Conservation (phyloP, 495 filamentous ascomycete species). For the Neurospora cerealis region DNA sequence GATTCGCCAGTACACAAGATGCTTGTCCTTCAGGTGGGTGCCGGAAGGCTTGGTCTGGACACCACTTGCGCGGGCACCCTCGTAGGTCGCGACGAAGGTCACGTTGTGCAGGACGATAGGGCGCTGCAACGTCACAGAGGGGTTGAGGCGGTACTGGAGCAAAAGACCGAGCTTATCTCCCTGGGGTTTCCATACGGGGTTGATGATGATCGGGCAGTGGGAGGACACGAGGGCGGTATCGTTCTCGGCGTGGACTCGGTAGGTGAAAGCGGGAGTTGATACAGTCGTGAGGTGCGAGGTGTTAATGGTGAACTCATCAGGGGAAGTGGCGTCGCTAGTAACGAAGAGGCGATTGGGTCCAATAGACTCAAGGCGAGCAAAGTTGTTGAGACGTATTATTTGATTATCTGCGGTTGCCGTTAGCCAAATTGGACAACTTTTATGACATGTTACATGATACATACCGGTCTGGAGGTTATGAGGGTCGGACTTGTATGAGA, state of each 20-base stretch:
- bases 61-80: slow-evolving; percentile 50
- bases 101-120: slow-evolving; percentile 69
- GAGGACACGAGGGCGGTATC: slow-evolving; percentile 45
- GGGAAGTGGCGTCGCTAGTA: slow-evolving; percentile 45
- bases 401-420: slow-evolving; percentile 34
- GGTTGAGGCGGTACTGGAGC: slow-evolving; percentile 79
- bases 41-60: slow-evolving; percentile 69
- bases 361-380: slow-evolving; percentile 82
- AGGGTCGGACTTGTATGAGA: slow-evolving; percentile 64
- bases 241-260: slow-evolving; percentile 76
- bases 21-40: slow-evolving; percentile 76
- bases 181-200: slow-evolving; percentile 75
- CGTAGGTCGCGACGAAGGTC: slow-evolving; percentile 69
- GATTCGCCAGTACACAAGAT: slow-evolving; percentile 81
- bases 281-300: slow-evolving; percentile 60
- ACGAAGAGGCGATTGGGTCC: slow-evolving; percentile 91
- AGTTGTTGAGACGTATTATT: slow-evolving; percentile 81
- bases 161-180: slow-evolving; percentile 73
- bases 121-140: slow-evolving; percentile 41
- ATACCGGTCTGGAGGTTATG: slow-evolving; percentile 21
- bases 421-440: neutral
- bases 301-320: slow-evolving; percentile 75
- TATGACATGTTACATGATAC: neutral
- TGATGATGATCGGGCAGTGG: slow-evolving; percentile 61
- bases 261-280: slow-evolving; percentile 76